Evolutionary conservation across 2,329 filamentous ascomycete genomes (phyloP).

Genomic region (Dactylellina parvicollis): DNA sequence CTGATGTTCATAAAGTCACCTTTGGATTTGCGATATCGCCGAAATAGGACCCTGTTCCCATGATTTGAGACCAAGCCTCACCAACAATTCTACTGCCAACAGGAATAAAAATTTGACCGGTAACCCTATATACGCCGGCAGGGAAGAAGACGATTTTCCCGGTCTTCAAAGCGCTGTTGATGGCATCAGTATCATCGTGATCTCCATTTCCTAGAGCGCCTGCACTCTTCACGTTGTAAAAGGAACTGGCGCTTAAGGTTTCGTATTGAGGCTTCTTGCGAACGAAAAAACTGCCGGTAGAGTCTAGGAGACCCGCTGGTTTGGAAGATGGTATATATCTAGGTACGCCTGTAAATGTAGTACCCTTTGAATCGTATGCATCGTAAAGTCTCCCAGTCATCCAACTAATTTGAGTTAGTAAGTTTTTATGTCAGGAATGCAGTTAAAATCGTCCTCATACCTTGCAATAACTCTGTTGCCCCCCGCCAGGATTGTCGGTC

Average conservation of each 20-base stretch:
- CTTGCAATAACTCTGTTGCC: too few species aligned
- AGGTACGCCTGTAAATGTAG: too few species aligned
- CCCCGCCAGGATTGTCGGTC: too few species aligned
- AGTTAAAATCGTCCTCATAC: too few species aligned
- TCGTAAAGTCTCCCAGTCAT: too few species aligned
- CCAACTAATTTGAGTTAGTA: too few species aligned
- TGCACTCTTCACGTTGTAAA: slow-evolving; percentile 68
- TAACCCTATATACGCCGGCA: slow-evolving; percentile 67
- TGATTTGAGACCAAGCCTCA: slow-evolving; percentile 60
- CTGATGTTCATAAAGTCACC: slow-evolving; percentile 59
- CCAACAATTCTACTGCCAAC: slow-evolving; percentile 62
- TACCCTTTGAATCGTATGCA: too few species aligned
- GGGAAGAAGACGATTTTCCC: slow-evolving; percentile 63
- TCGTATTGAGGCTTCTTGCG: slow-evolving; percentile 90
- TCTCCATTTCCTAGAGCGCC: slow-evolving; percentile 88
- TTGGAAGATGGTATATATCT: too few species aligned
- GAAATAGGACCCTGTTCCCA: slow-evolving; percentile 56
- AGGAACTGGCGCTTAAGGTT: slow-evolving; percentile 67
- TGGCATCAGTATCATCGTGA: slow-evolving; percentile 89
- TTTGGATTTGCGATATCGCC: slow-evolving; percentile 58
- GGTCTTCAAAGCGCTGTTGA: slow-evolving; percentile 76
- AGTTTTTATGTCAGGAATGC: too few species aligned
- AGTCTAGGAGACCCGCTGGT: not conserved
- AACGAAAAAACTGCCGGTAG: slow-evolving; percentile 66
- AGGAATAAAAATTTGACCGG: slow-evolving; percentile 64